Evolutionary conservation across 2,329 filamentous ascomycete genomes (phyloP).

Genomic region (Furcasterigmium sp.): DNA sequence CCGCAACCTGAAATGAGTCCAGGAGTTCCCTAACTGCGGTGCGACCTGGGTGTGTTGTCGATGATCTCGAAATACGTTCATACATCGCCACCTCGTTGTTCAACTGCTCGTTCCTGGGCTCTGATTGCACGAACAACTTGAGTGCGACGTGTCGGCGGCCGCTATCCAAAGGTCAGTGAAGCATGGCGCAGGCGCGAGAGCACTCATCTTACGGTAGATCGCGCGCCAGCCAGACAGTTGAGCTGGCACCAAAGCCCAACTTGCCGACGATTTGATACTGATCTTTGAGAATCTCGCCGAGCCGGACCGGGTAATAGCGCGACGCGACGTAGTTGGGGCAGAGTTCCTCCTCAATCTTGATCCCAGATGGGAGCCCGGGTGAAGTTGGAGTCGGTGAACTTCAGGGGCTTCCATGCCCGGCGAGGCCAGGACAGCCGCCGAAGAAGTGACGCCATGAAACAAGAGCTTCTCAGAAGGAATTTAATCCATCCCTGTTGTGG

Average conservation of each 20-base stretch:
- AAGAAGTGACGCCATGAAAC: too few species aligned
- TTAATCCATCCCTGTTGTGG: too few species aligned
- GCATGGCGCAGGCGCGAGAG: not conserved
- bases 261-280: slow-evolving; percentile 34
- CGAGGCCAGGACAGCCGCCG: too few species aligned
- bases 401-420: too few species aligned
- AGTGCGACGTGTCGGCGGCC: slow-evolving; percentile 23
- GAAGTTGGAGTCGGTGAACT: too few species aligned
- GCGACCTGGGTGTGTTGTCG: too few species aligned
- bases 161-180: slow-evolving; percentile 9
- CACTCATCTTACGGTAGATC: slow-evolving; percentile 18
- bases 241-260: slow-evolving; percentile 33
- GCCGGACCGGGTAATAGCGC: slow-evolving; percentile 17
- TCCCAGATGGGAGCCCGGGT: not conserved
- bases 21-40: too few species aligned
- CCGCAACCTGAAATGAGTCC: too few species aligned
- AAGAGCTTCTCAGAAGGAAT: too few species aligned
- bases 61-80: slow-evolving; percentile 1
- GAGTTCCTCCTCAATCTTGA: slow-evolving; percentile 15
- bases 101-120: slow-evolving; percentile 16
- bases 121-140: slow-evolving; percentile 13
- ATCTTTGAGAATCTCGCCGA: slow-evolving; percentile 15
- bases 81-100: slow-evolving; percentile 37
- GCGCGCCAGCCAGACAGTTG: slow-evolving; percentile 33
- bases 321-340: slow-evolving; percentile 14